Base-by-base conservation (phyloP, 495 filamentous ascomycete species). In the Aspergillus avenaceus region DNA sequence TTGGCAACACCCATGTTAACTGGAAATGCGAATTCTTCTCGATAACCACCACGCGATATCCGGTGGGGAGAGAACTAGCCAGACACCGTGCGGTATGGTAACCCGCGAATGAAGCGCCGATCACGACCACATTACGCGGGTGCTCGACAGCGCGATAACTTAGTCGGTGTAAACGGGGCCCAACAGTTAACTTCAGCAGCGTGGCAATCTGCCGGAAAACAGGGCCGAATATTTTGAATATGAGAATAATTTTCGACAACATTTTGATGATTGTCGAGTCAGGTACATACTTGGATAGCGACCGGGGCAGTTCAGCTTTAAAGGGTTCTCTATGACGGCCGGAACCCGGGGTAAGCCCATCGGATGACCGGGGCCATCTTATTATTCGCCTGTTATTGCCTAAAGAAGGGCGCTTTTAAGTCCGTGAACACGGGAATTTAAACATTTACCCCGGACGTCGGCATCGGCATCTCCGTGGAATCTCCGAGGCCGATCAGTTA, bases 21-120 rank as follows among this genome's bases (percentile, higher is more conserved):
- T 85, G 76, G 60, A 84, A 78, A 57, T 83, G 81, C 11, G 70
- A 73, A 53, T 80, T 78, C 38, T 72, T 76, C 59, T 85, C 82
- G 16, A 84, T 62, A 1, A 83, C 62, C 2, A 82, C 60, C 11
- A 82, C 74, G 5, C 68, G 64, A 56, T 75, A 82, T 0, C 70
- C 62, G 1, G 73, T 69, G 1, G 79, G 74, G 0, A 84, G 50
- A 8, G 67, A 64, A 31, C 71, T 60, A 6, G 71, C 67, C 8
- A 83, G 73, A 25, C 66, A 65, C 24, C 64, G 54, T 0, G 74
- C 75, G 5, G 72, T 65, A 18, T 70, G 63, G 52, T 72, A 69
- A 2, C 80, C 78, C 5, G 78, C 72, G 49, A 81, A 82, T 0
- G 79, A 81, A 4, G 74, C 80, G 32, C 80, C 79, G 6, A 83